These are phyloP conservation scores for Nakazawaea holstii DNA, from an alignment of 805 yeast species.

Conservation along the genomic window DNA sequence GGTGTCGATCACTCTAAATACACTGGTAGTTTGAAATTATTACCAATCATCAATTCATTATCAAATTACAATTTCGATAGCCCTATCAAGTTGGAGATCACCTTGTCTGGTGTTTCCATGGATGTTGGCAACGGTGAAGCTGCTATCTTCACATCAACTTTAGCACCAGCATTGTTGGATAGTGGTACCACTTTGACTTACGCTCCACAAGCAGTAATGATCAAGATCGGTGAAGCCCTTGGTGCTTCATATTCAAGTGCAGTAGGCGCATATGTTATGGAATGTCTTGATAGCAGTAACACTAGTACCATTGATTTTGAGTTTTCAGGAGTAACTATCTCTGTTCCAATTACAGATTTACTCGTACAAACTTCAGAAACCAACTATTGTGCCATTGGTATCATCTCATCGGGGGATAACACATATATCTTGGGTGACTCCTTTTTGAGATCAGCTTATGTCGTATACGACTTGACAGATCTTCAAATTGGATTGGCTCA, in stretches of 20 bases:
- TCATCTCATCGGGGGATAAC: conserved; percentile 28
- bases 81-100: conserved; percentile 45
- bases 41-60: conserved; percentile 46
- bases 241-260: conserved; percentile 35
- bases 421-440: conserved; percentile 45
- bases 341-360: conserved; percentile 38
- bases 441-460: conserved; percentile 45
- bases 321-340: conserved; percentile 54
- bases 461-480: conserved; percentile 49
- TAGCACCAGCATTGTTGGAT: conserved; percentile 42
- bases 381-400: conserved; percentile 39
- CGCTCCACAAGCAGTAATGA: conserved; percentile 31
- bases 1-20: conserved; percentile 65
- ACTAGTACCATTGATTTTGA: conserved; percentile 34
- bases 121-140: conserved; percentile 12
- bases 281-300: conserved; percentile 32
- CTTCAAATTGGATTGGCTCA: conserved; percentile 40
- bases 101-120: conserved; percentile 32
- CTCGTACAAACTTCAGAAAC: conserved; percentile 13
- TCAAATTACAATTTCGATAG: conserved; percentile 23
- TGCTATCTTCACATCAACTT: conserved; percentile 20
- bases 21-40: conserved; percentile 40
- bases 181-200: conserved; percentile 52
- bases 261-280: conserved; percentile 40
- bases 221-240: conserved; percentile 22